Evolutionary conservation across 345 rosid genomes (phyloP).

Genomic region (Eutrema yunnanense): DNA sequence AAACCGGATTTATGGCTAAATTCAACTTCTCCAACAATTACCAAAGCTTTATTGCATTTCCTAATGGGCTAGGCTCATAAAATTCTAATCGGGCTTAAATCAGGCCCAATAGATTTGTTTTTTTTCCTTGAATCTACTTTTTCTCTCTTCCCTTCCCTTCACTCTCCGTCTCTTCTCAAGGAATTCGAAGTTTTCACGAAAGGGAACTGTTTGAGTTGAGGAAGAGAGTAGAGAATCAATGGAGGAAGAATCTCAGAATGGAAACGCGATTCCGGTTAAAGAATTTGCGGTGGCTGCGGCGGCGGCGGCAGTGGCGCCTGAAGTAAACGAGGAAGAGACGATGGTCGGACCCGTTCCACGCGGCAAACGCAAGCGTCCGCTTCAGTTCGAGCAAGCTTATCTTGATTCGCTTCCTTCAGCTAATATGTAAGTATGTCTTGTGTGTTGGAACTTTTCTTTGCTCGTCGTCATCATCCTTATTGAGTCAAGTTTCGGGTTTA

Average conservation of each 20-base stretch:
- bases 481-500: not conserved
- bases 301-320: conserved; percentile 10
- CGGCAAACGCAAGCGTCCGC: conserved; percentile 78
- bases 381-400: conserved; percentile 88
- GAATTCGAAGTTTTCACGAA: not conserved
- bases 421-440: conserved; percentile 47
- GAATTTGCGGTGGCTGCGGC: conserved; percentile 7
- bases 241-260: conserved; percentile 50
- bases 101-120: not conserved
- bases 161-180: not conserved
- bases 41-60: too few relatives aligned
- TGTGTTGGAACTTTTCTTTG: not conserved
- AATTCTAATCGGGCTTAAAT: not conserved
- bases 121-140: not conserved
- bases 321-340: conserved; percentile 41
- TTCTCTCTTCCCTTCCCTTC: not conserved
- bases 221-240: conserved; percentile 17
- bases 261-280: conserved; percentile 21
- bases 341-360: conserved; percentile 70
- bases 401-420: conserved; percentile 88
- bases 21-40: too few relatives aligned
- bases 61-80: not conserved
- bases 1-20: too few relatives aligned
- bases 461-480: not conserved
- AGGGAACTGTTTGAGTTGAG: not conserved